phyloP scores from a whole-genome alignment of 805 yeast species.

The Nakazawaea peltata region DNA sequence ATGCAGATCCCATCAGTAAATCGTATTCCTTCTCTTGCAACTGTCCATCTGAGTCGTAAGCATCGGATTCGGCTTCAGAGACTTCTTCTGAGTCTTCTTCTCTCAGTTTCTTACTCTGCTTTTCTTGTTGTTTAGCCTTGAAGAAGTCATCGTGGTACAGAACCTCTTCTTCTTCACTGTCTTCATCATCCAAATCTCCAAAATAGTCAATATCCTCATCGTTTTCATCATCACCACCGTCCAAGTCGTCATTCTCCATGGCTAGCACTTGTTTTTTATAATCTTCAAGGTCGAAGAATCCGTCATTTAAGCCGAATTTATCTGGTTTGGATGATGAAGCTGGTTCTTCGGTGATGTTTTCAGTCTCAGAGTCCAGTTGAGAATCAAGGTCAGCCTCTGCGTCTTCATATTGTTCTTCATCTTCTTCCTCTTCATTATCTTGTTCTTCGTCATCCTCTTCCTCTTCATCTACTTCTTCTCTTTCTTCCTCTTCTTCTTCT shows the following conservation, averaged over 20 bases:
- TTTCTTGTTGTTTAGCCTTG: slow-evolving; percentile 25
- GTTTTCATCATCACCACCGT: slow-evolving; percentile 40
- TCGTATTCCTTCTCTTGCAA: slow-evolving; percentile 57
- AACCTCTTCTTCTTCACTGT: slow-evolving; percentile 30
- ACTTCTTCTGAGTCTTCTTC: slow-evolving; percentile 12
- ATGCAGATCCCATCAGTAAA: slow-evolving; percentile 51
- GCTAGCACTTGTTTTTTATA: slow-evolving; percentile 71
- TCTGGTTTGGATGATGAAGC: slow-evolving; percentile 29
- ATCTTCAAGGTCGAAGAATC: slow-evolving; percentile 76
- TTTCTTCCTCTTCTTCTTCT: slow-evolving; percentile 16
- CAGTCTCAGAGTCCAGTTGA: slow-evolving; percentile 11
- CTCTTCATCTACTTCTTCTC: slow-evolving; percentile 12
- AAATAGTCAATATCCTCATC: slow-evolving; percentile 45
- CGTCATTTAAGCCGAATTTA: slow-evolving; percentile 68
- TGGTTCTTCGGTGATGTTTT: slow-evolving; percentile 13
- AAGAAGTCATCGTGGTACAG: slow-evolving; percentile 63
- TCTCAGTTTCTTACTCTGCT: background rate
- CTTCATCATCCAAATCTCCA: slow-evolving; percentile 30
- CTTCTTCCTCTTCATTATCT: slow-evolving; percentile 9
- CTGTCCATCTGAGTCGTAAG: slow-evolving; percentile 19
- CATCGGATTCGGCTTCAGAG: background rate
- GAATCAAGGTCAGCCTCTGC: slow-evolving; percentile 13
- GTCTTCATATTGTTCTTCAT: slow-evolving; percentile 11
- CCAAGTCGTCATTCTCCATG: slow-evolving; percentile 47
- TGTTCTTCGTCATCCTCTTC: slow-evolving; percentile 5